phyloP scores from a whole-genome alignment of 768 basidiomycete genomes.

The Roridomyces roridus region DNA sequence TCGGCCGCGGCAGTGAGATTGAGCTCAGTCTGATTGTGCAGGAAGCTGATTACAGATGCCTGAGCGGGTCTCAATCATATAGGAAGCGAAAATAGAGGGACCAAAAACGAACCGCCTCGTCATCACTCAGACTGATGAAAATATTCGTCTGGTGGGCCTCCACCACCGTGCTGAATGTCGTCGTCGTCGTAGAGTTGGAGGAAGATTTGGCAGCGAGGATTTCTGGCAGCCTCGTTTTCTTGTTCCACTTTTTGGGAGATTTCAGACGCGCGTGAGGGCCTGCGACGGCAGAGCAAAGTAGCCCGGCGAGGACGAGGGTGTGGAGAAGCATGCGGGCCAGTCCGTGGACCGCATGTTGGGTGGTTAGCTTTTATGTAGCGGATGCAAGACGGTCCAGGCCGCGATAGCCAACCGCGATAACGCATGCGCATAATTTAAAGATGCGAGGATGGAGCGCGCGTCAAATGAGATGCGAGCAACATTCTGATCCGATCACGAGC shows the following conservation, averaged over 20 bases:
- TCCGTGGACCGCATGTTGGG: too few relatives aligned
- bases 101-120: slow-evolving; percentile 22
- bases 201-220: neutral
- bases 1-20: slow-evolving; percentile 26
- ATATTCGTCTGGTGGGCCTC: slow-evolving; percentile 22
- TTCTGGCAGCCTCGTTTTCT: slow-evolving; percentile 6
- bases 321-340: slow-evolving; percentile 7
- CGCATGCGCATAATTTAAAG: too few relatives aligned
- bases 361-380: too few relatives aligned
- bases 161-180: slow-evolving; percentile 9
- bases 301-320: neutral
- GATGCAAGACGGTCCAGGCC: too few relatives aligned
- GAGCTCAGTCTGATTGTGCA: slow-evolving; percentile 25
- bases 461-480: too few relatives aligned
- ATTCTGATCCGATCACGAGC: too few relatives aligned
- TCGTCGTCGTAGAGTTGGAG: slow-evolving; percentile 1
- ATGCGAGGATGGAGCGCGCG: too few relatives aligned
- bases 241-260: slow-evolving; percentile 5
- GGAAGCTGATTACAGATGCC: slow-evolving; percentile 26
- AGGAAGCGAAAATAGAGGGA: neutral
- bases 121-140: slow-evolving; percentile 21
- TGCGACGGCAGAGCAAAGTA: slow-evolving; percentile 11
- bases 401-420: too few relatives aligned
- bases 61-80: neutral
- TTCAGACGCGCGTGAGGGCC: slow-evolving; percentile 24